Evolutionary conservation across 805 yeast genomes (phyloP), one percentile per base, ranked within the genome.

Genomic region (Blastobotrys chiropterorum): DNA sequence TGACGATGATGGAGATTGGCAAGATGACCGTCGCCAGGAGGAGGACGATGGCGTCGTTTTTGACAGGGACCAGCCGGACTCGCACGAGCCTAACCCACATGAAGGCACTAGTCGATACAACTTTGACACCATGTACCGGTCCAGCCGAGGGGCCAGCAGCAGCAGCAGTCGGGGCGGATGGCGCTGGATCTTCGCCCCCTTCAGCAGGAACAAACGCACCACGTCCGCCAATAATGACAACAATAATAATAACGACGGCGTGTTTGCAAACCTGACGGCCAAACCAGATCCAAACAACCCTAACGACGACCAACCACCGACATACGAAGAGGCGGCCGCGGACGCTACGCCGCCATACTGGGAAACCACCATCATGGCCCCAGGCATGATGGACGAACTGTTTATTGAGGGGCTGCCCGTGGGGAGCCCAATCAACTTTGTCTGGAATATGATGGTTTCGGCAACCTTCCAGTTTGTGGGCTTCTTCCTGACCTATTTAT

Each of bases 341-440:
- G 99, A 94, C 65, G 80, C 94, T 14, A 82, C 95, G 0, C 99
- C 99, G 0, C 96, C 96, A 40, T 94, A 94, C 68, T 94, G 97
- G 95, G 99, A 94, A 67, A 81, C 90, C 5, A 80, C 94, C 0
- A 81, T 88, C 42, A 76, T 90, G 64, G 79, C 88, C 3, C 86
- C 95, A 3, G 89, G 84, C 6, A 72, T 73, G 67, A 75, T 73
- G 38, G 97, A 94, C 64, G 98, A 92, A 67, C 83, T 94, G 16
- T 88, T 88, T 68, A 89, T 94, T 31, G 96, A 92, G 59, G 98
- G 97, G 0, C 73, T 94, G 58, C 98, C 99, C 0, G 98, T 92
- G 30, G 99, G 99, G 1, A 86, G 86, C 62, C 66, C 86, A n/a
- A 81, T 95, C 38, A 88, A 87, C 63, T 84, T 90, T 61, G 69